These are phyloP conservation scores for Butyriboletus loyo DNA, from an alignment of 768 basidiomycete species.

Conservation along the genomic window DNA sequence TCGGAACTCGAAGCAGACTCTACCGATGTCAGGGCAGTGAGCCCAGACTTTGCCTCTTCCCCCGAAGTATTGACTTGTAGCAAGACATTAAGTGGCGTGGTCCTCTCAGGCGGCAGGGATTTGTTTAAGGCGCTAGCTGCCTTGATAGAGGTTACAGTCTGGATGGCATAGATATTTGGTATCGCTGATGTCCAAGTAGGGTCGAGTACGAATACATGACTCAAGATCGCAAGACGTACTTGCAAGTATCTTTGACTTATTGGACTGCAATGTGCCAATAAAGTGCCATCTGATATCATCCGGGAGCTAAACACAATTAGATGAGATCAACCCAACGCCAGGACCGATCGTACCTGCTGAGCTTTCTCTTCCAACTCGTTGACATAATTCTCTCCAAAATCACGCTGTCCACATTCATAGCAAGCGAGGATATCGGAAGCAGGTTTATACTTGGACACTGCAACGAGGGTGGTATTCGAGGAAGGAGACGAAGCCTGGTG, in stretches of 20 bases:
- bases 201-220: constrained; percentile 3
- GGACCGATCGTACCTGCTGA: constrained; percentile 45
- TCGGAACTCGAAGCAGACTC: constrained; percentile 41
- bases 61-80: constrained; percentile 95
- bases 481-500: constrained; percentile 30
- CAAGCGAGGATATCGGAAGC: constrained; percentile 82
- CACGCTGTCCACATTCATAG: constrained; percentile 75
- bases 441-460: constrained; percentile 94
- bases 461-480: constrained; percentile 54
- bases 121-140: constrained; percentile 79
- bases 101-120: constrained; percentile 55
- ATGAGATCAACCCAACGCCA: constrained; percentile 3
- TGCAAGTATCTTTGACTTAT: constrained; percentile 89
- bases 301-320: constrained; percentile 60
- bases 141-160: constrained; percentile 82
- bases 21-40: constrained; percentile 52
- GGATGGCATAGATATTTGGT: constrained; percentile 82
- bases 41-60: constrained; percentile 88
- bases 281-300: constrained; percentile 93
- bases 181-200: constrained; percentile 50
- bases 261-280: constrained; percentile 90
- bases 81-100: constrained; percentile 69
- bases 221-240: constrained; percentile 40
- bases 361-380: constrained; percentile 92
- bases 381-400: constrained; percentile 98